These are phyloP conservation scores for Diplodia scrobiculata DNA, from an alignment of 2,329 filamentous ascomycete species.

Conservation along the genomic window DNA sequence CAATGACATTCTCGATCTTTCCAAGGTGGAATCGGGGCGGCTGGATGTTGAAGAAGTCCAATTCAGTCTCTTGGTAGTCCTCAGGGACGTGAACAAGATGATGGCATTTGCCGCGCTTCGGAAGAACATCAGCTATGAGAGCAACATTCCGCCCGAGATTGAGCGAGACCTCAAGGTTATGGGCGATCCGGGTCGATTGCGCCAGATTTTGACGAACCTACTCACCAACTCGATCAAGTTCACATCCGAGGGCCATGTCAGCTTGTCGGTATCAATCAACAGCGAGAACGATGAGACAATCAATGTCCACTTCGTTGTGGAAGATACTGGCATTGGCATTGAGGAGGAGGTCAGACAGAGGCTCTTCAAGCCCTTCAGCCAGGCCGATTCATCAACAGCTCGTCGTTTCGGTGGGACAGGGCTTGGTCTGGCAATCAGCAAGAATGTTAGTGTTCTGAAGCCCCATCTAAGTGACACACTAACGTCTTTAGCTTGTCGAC, in stretches of 20 bases:
- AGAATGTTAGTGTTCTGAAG: conserved; percentile 57
- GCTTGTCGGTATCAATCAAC: conserved; percentile 65
- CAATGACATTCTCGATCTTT: conserved; percentile 89
- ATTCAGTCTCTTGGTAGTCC: conserved; percentile 71
- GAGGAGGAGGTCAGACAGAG: conserved; percentile 72
- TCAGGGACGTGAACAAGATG: conserved; percentile 83
- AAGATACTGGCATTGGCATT: conserved; percentile 80
- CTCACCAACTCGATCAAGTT: conserved; percentile 59
- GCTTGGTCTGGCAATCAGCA: conserved; percentile 76
- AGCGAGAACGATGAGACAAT: conserved; percentile 66
- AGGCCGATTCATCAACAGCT: conserved; percentile 78
- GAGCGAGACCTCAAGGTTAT: conserved; percentile 74
- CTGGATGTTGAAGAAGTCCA: conserved; percentile 79
- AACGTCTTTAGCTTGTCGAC: conserved; percentile 59
- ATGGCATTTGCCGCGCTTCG: conserved; percentile 80
- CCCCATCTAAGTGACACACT: not conserved
- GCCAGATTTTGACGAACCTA: conserved; percentile 81
- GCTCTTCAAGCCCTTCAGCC: conserved; percentile 78
- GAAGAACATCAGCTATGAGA: conserved; percentile 73
- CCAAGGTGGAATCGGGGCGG: conserved; percentile 77
- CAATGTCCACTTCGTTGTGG: conserved; percentile 69
- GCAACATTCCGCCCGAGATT: conserved; percentile 64
- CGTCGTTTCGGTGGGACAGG: conserved; percentile 78
- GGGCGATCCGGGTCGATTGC: conserved; percentile 79
- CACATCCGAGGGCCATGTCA: conserved; percentile 47